Evolutionary conservation across 768 basidiomycete species (phyloP).

Genomic region (Suillus decipiens): DNA sequence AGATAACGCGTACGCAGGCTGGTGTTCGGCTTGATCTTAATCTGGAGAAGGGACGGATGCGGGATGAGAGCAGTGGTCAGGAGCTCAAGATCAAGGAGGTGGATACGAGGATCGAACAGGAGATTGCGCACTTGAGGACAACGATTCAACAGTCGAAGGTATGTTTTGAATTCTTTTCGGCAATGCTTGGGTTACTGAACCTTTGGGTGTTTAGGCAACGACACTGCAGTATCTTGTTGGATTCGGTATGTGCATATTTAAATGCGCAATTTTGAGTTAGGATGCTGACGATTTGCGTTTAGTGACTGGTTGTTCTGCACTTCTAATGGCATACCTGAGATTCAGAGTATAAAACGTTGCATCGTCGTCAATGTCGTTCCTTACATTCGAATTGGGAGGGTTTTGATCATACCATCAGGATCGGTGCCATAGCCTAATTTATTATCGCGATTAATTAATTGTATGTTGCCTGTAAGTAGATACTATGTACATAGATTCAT

Average conservation of each 20-base stretch:
- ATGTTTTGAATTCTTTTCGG: slow-evolving; percentile 15
- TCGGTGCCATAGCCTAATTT: background rate
- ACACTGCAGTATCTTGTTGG: slow-evolving; percentile 87
- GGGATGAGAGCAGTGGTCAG: slow-evolving; percentile 89
- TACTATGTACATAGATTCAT: slow-evolving; percentile 3
- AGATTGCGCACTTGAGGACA: slow-evolving; percentile 85
- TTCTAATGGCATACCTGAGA: slow-evolving; percentile 85
- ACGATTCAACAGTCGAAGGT: slow-evolving; percentile 86
- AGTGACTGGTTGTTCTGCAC: slow-evolving; percentile 86
- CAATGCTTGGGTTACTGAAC: slow-evolving; percentile 1
- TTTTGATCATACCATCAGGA: background rate
- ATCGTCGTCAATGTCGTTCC: background rate
- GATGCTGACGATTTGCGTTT: slow-evolving; percentile 18
- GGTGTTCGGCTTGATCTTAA: slow-evolving; percentile 95
- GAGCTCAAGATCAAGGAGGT: slow-evolving; percentile 98
- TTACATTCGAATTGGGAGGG: background rate
- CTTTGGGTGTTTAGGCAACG: slow-evolving; percentile 54
- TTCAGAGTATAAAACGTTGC: slow-evolving; percentile 47
- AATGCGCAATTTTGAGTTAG: background rate
- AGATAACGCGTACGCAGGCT: slow-evolving; percentile 88
- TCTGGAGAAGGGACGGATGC: slow-evolving; percentile 92
- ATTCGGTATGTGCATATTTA: slow-evolving; percentile 59
- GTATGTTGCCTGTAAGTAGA: background rate
- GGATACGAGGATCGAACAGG: slow-evolving; percentile 94
- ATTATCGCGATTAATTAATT: background rate